Evolutionary conservation across 2,329 filamentous ascomycete genomes (phyloP).

Genomic region (Phaeosphaeriaceae sp.): DNA sequence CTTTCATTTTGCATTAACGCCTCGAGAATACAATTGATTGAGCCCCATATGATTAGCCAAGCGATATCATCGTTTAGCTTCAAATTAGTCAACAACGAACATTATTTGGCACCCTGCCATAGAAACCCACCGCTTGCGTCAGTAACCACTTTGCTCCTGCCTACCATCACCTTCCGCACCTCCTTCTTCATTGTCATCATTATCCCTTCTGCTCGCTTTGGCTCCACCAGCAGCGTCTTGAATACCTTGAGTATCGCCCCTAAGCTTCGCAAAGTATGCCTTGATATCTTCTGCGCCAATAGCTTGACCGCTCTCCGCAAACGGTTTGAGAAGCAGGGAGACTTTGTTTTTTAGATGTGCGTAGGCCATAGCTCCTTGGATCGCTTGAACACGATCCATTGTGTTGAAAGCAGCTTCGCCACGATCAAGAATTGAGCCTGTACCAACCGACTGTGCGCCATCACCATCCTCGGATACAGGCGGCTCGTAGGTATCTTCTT

Average conservation of each 20-base stretch:
- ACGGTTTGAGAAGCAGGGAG: conserved; percentile 92
- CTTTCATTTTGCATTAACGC: too few species aligned
- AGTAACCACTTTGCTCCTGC: conserved; percentile 51
- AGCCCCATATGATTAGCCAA: too few species aligned
- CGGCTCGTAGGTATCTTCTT: conserved; percentile 93
- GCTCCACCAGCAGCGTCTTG: conserved; percentile 43
- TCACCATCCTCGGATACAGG: conserved; percentile 71
- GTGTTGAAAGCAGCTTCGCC: conserved; percentile 92
- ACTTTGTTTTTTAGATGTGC: conserved; percentile 95
- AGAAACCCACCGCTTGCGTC: background rate
- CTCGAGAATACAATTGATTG: too few species aligned
- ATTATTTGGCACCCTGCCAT: too few species aligned
- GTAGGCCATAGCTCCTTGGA: conserved; percentile 96
- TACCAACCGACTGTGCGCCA: conserved; percentile 66
- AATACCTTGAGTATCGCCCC: conserved; percentile 82
- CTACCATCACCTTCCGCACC: conserved; percentile 35
- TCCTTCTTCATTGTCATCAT: conserved; percentile 35
- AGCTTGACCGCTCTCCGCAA: conserved; percentile 85
- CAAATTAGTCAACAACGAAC: too few species aligned
- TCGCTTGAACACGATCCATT: conserved; percentile 89
- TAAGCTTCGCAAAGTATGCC: conserved; percentile 89
- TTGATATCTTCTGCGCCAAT: conserved; percentile 97
- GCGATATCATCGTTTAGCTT: too few species aligned
- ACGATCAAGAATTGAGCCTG: conserved; percentile 84
- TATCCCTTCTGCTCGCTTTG: conserved; percentile 36